These are phyloP conservation scores for Russula brevipes DNA, from an alignment of 768 basidiomycete species.

Conservation along the genomic window DNA sequence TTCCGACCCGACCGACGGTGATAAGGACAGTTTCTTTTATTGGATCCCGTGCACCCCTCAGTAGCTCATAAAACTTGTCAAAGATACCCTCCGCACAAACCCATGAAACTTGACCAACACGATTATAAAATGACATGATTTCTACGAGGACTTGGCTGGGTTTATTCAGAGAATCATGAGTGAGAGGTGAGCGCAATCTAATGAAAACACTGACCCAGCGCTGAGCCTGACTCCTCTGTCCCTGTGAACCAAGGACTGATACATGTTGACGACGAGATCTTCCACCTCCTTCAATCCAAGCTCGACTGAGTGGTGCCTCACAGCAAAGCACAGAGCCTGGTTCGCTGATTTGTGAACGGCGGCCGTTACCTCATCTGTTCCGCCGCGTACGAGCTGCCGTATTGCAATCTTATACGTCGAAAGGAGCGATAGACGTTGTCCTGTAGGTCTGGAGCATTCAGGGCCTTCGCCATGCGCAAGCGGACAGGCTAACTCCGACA, in stretches of 20 bases:
- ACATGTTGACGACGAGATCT: background rate
- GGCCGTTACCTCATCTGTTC: slow-evolving; percentile 42
- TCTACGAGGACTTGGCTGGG: slow-evolving; percentile 22
- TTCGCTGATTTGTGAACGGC: slow-evolving; percentile 44
- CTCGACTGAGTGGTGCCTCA: slow-evolving; percentile 41
- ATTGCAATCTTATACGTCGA: slow-evolving; percentile 37
- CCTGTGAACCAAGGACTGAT: slow-evolving; percentile 11
- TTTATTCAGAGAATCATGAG: background rate
- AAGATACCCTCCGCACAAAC: slow-evolving; percentile 20
- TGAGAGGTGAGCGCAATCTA: background rate
- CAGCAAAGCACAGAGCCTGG: slow-evolving; percentile 36
- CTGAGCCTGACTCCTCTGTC: slow-evolving; percentile 24
- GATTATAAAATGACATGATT: slow-evolving; percentile 22
- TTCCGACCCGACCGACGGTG: slow-evolving; percentile 52
- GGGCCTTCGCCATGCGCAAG: slow-evolving; percentile 19
- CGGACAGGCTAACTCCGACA: slow-evolving; percentile 19
- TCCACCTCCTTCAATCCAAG: slow-evolving; percentile 21
- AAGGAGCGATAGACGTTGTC: slow-evolving; percentile 25
- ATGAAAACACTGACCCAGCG: slow-evolving; percentile 21
- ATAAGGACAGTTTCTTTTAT: slow-evolving; percentile 62
- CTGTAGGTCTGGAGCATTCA: slow-evolving; percentile 10
- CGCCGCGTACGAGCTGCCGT: slow-evolving; percentile 43
- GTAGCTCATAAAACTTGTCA: slow-evolving; percentile 22
- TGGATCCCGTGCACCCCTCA: slow-evolving; percentile 31
- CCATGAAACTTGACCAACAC: slow-evolving; percentile 16